Evolutionary conservation across 176 grass and related monocot species (phyloP).

Genomic region (Hyparrhenia diplandra): DNA sequence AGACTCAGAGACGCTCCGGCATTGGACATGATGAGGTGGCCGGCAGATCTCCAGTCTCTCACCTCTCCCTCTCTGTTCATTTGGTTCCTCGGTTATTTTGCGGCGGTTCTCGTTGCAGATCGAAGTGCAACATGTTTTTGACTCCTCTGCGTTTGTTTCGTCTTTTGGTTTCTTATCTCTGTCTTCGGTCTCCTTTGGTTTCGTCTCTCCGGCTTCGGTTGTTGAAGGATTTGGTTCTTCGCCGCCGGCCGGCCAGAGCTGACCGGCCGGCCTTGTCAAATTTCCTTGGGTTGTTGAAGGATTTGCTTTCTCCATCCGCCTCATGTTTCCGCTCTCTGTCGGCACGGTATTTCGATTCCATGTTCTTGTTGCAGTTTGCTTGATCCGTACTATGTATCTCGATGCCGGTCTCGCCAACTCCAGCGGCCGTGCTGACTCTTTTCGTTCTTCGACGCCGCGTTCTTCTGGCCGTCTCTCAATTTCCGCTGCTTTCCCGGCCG

Average conservation of each 20-base stretch:
- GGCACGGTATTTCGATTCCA: background rate
- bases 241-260: background rate
- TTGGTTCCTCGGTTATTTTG: constrained; percentile 17
- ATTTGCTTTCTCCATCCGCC: background rate
- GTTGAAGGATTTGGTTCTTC: constrained; percentile 37
- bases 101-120: constrained; percentile 7
- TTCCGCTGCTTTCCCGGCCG: background rate
- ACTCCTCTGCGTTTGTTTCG: constrained; percentile 9
- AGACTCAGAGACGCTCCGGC: constrained; percentile 39
- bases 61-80: background rate
- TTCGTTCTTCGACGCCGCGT: background rate
- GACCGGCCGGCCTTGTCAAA: background rate
- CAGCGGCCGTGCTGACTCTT: background rate
- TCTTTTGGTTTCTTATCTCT: background rate
- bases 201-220: background rate
- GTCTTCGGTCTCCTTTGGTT: background rate
- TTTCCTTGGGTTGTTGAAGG: background rate
- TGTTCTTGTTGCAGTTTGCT: background rate
- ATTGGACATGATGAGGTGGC: constrained; percentile 89
- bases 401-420: background rate
- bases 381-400: constrained; percentile 1
- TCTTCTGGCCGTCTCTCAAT: background rate
- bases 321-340: background rate
- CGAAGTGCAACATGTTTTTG: constrained; percentile 5
- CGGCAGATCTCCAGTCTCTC: constrained; percentile 38